Conservation (phyloP, 345 rosid species). For the Acer campestre region DNA sequence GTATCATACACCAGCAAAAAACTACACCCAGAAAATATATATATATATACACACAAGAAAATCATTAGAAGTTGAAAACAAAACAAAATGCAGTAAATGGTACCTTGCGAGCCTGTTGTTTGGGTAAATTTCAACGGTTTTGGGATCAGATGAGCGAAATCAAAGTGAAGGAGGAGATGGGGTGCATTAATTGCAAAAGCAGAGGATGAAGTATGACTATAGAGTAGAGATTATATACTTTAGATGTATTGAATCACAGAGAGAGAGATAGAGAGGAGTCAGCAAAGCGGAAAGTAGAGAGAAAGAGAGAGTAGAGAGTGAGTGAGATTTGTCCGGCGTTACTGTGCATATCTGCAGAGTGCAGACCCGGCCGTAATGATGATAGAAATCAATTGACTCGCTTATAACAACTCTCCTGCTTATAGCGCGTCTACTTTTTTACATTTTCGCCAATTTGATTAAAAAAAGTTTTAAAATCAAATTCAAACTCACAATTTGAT, state of each 20-base stretch:
- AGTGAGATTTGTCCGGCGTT: slow-evolving; percentile 12
- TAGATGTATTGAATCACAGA: not conserved
- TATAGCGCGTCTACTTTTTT: not conserved
- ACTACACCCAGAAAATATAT: not conserved
- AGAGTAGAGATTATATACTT: not conserved
- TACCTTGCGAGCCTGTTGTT: slow-evolving; percentile 21
- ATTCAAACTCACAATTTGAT: no score
- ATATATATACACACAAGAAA: not conserved
- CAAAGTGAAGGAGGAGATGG: slow-evolving; percentile 27
- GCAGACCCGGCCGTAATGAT: not conserved
- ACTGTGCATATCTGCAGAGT: not conserved
- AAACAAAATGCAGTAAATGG: slow-evolving; percentile 18
- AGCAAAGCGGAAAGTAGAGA: not conserved
- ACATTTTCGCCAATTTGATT: not conserved
- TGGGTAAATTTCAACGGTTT: slow-evolving; percentile 7
- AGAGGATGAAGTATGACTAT: not conserved
- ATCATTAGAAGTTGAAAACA: not conserved
- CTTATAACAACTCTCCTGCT: not conserved
- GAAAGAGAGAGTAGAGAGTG: not conserved
- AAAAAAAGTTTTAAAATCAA: no score
- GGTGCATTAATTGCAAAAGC: slow-evolving; percentile 46
- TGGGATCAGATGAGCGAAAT: slow-evolving; percentile 12
- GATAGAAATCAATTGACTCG: not conserved
- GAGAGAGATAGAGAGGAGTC: not conserved
- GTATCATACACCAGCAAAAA: not conserved